Evolutionary conservation across 2,329 filamentous ascomycete species (phyloP).

Genomic region (Pseudocercospora vitis): DNA sequence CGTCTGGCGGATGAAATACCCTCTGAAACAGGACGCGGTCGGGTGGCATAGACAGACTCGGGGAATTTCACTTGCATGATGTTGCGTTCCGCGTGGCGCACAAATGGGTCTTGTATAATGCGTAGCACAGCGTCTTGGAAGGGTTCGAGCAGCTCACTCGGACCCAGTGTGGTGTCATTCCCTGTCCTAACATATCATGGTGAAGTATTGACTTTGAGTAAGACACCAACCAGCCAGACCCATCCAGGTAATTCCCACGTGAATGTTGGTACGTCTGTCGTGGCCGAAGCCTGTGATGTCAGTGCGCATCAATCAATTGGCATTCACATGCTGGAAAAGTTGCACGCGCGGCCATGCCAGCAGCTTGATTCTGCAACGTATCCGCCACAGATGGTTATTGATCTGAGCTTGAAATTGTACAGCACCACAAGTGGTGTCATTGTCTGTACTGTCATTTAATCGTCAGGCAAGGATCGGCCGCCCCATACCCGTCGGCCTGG

Average conservation of each 20-base stretch:
- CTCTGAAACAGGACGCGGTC: slow-evolving; percentile 16
- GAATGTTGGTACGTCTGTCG: neutral
- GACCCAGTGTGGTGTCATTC: neutral
- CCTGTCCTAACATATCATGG: neutral
- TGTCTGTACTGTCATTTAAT: no score
- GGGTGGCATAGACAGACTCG: slow-evolving; percentile 14
- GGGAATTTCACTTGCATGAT: slow-evolving; percentile 8
- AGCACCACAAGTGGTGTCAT: no score
- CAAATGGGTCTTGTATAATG: slow-evolving; percentile 9
- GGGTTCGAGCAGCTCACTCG: slow-evolving; percentile 6
- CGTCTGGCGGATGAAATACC: neutral
- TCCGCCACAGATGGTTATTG: neutral
- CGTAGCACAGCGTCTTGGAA: slow-evolving; percentile 10
- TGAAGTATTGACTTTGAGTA: neutral
- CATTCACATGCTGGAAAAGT: slow-evolving; percentile 2
- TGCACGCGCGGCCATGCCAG: neutral
- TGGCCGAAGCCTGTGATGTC: neutral
- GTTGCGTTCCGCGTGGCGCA: slow-evolving; percentile 17
- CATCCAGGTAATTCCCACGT: no score
- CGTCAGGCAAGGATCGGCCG: neutral
- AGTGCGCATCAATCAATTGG: neutral
- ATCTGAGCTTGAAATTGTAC: neutral
- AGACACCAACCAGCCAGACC: no score
- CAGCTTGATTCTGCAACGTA: neutral
- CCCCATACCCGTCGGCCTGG: neutral